Evolutionary conservation across 441 rosid species (phyloP).

Genomic region (Arabidopsis hybrid): DNA sequence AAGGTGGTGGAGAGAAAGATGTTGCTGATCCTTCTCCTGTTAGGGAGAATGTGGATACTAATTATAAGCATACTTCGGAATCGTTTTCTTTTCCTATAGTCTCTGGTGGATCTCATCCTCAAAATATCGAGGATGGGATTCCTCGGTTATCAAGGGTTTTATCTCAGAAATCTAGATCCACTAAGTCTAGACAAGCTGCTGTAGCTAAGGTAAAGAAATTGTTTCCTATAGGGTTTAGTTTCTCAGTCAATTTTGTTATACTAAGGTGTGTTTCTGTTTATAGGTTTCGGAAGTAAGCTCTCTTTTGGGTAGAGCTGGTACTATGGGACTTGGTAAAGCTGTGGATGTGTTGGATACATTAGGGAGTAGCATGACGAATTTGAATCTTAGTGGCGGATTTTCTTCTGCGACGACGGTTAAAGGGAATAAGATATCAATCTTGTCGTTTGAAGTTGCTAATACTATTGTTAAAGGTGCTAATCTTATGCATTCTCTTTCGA

Average conservation of each 20-base stretch:
- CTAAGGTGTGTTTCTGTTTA: conserved; percentile 32
- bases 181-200: conserved; percentile 82
- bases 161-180: conserved; percentile 80
- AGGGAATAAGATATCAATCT: conserved; percentile 84
- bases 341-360: conserved; percentile 93
- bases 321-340: conserved; percentile 89
- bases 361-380: conserved; percentile 95
- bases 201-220: conserved; percentile 70
- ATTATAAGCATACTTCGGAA: conserved; percentile 51
- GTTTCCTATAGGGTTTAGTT: neutral
- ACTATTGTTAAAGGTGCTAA: conserved; percentile 93
- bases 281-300: conserved; percentile 97
- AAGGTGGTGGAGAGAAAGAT: conserved; percentile 48
- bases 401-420: conserved; percentile 80
- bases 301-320: conserved; percentile 86
- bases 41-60: conserved; percentile 52
- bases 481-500: conserved; percentile 92
- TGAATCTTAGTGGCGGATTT: conserved; percentile 75
- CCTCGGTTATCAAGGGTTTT: conserved; percentile 72
- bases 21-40: conserved; percentile 49
- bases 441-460: conserved; percentile 98
- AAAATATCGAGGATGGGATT: conserved; percentile 76
- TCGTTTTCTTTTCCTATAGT: conserved; percentile 60
- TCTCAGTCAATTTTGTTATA: neutral
- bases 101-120: conserved; percentile 52